Evolutionary conservation across 345 rosid species (phyloP).

Genomic region (Toxicodendron radicans): DNA sequence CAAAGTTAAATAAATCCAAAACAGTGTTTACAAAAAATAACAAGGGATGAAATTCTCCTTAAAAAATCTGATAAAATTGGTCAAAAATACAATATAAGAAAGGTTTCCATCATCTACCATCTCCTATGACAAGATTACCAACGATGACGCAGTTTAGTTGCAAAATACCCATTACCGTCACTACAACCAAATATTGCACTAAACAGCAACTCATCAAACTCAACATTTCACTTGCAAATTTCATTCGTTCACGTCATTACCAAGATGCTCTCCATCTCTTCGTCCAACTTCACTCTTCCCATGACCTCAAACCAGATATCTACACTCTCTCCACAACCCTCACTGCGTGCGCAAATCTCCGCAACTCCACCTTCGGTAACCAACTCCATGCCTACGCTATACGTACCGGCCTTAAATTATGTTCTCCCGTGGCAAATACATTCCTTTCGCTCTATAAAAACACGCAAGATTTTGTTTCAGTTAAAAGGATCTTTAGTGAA

Average conservation of each 20-base stretch:
- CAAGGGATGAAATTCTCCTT: too few species aligned
- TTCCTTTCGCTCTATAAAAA: conserved; percentile 61
- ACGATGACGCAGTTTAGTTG: conserved; percentile 29
- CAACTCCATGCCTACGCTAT: conserved; percentile 61
- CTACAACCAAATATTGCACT: conserved; percentile 20
- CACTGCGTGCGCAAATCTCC: conserved; percentile 56
- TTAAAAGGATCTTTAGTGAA: conserved; percentile 50
- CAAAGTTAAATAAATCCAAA: too few species aligned
- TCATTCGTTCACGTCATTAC: conserved; percentile 45
- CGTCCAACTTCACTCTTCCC: conserved; percentile 37
- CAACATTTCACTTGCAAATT: conserved; percentile 48
- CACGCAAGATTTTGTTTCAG: conserved; percentile 33
- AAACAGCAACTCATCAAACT: conserved; percentile 38
- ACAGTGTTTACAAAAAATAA: too few species aligned
- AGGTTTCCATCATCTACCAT: too few species aligned
- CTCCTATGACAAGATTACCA: not conserved
- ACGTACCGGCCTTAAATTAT: conserved; percentile 44
- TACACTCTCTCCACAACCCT: conserved; percentile 61
- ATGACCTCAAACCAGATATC: conserved; percentile 52
- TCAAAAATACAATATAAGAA: too few species aligned
- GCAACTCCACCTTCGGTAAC: conserved; percentile 38
- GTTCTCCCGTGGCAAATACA: conserved; percentile 59
- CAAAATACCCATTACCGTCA: conserved; percentile 15
- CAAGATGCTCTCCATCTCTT: conserved; percentile 54
- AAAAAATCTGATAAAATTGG: too few species aligned